Conservation (phyloP, 2,329 filamentous ascomycete genomes). For the Talaromyces sp. region DNA sequence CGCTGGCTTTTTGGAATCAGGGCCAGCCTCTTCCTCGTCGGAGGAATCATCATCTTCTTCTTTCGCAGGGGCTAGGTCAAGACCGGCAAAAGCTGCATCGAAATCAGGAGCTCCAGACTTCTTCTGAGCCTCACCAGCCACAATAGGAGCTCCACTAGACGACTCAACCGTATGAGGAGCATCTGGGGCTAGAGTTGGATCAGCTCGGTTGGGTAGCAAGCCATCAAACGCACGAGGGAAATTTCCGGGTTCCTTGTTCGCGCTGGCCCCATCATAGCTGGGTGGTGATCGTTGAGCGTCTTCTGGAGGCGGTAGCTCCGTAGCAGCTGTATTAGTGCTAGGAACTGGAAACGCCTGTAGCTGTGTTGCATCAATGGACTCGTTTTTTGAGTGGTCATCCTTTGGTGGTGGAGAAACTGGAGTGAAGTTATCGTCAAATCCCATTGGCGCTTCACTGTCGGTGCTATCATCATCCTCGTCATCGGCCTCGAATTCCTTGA, state of each 20-base stretch:
- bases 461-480: slow-evolving; percentile 72
- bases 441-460: slow-evolving; percentile 57
- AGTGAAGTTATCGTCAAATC: slow-evolving; percentile 91
- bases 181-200: slow-evolving; percentile 34
- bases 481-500: slow-evolving; percentile 64
- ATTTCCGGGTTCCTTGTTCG: slow-evolving; percentile 20
- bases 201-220: slow-evolving; percentile 32
- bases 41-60: slow-evolving; percentile 51
- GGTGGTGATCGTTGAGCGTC: slow-evolving; percentile 54
- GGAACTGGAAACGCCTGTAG: slow-evolving; percentile 33
- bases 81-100: slow-evolving; percentile 40
- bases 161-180: slow-evolving; percentile 35
- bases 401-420: slow-evolving; percentile 46
- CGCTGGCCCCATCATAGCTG: slow-evolving; percentile 26
- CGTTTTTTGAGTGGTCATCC: slow-evolving; percentile 22
- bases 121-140: slow-evolving; percentile 28
- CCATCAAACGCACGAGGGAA: slow-evolving; percentile 34
- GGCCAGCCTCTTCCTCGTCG: slow-evolving; percentile 41
- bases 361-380: slow-evolving; percentile 32
- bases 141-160: slow-evolving; percentile 29
- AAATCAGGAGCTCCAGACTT: slow-evolving; percentile 37
- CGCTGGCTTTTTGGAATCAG: slow-evolving; percentile 25
- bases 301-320: slow-evolving; percentile 44
- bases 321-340: slow-evolving; percentile 29
- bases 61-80: slow-evolving; percentile 39